A percentile compares a stretch with the other conserved stretches of the same genome.
phyloP scores from a whole-genome alignment of 2,329 filamentous ascomycete genomes.

The Xylaria sp. region DNA sequence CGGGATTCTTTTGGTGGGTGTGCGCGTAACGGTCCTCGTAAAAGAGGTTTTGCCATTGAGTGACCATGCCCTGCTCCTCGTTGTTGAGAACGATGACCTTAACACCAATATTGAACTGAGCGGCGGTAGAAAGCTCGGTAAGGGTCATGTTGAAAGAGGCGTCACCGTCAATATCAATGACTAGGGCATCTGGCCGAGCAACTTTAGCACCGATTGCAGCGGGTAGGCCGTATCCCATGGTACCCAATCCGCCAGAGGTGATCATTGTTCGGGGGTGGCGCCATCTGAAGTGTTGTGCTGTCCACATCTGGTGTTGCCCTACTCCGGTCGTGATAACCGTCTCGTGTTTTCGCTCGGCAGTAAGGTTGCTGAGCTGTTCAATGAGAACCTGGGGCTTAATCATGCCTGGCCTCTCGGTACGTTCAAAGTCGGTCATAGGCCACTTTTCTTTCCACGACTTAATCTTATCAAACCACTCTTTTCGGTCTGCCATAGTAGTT shows the following conservation, averaged over 20 bases:
- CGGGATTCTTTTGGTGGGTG: conserved; percentile 93
- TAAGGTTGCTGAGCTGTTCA: conserved; percentile 85
- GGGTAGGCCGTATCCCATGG: conserved; percentile 95
- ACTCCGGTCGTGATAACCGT: conserved; percentile 94
- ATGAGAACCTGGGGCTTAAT: conserved; percentile 97
- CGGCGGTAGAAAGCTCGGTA: conserved; percentile 89
- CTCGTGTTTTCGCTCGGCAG: conserved; percentile 69
- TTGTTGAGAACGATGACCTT: conserved; percentile 97
- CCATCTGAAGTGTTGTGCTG: conserved; percentile 82
- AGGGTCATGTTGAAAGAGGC: conserved; percentile 99
- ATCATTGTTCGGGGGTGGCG: conserved; percentile 78
- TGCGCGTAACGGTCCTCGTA: conserved; percentile 93
- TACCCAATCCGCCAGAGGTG: conserved; percentile 65
- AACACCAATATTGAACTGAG: conserved; percentile 95
- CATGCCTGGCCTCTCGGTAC: conserved; percentile 87
- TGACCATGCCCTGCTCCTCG: conserved; percentile 98
- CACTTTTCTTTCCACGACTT: conserved; percentile 82
- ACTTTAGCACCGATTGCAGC: conserved; percentile 77
- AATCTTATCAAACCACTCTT: conserved; percentile 90
- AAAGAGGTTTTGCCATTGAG: conserved; percentile 97
- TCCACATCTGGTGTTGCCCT: conserved; percentile 99
- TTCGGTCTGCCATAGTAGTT: conserved; percentile 63
- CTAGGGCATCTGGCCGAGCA: conserved; percentile 73
- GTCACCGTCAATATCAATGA: conserved; percentile 96
- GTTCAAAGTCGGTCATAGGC: conserved; percentile 83